phyloP scores from a whole-genome alignment of 495 filamentous ascomycete genomes.

The Xylaria palmicola region DNA sequence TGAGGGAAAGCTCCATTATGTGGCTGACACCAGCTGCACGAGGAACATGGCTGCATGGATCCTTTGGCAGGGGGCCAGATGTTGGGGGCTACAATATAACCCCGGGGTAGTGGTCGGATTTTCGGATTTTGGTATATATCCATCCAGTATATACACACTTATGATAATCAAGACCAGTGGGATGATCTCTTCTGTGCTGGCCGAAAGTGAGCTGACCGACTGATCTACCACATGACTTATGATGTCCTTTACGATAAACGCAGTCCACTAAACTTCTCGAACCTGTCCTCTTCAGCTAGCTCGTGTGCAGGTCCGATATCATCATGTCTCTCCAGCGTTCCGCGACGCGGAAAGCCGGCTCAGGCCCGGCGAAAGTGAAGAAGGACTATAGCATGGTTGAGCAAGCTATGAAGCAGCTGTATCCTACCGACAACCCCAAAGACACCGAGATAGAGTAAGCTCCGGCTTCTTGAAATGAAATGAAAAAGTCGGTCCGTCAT shows the following conservation, averaged over 20 bases:
- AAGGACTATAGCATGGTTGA: slow-evolving; percentile 31
- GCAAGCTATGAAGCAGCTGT: slow-evolving; percentile 32
- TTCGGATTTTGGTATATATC: no score
- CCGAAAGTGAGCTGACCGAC: neutral
- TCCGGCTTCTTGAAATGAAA: neutral
- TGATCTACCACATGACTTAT: slow-evolving; percentile 10
- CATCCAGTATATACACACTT: no score
- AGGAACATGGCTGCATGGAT: neutral
- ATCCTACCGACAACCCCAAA: slow-evolving; percentile 26
- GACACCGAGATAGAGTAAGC: slow-evolving; percentile 31
- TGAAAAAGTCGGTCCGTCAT: neutral
- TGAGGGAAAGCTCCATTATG: no score
- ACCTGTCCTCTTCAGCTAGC: neutral
- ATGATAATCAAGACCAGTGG: neutral
- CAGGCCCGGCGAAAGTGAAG: slow-evolving; percentile 28
- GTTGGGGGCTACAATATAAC: slow-evolving; percentile 4
- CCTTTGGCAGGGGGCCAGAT: neutral
- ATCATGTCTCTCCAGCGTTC: slow-evolving; percentile 31
- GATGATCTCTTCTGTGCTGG: neutral
- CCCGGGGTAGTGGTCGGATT: no score
- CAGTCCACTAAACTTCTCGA: neutral
- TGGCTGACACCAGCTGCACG: neutral
- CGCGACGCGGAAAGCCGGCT: slow-evolving; percentile 26
- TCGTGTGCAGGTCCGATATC: neutral
- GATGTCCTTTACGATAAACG: neutral